These are phyloP conservation scores for Linnemannia elongata DNA, from an alignment of 192 early-diverging fungal species.

Conservation along the genomic window DNA sequence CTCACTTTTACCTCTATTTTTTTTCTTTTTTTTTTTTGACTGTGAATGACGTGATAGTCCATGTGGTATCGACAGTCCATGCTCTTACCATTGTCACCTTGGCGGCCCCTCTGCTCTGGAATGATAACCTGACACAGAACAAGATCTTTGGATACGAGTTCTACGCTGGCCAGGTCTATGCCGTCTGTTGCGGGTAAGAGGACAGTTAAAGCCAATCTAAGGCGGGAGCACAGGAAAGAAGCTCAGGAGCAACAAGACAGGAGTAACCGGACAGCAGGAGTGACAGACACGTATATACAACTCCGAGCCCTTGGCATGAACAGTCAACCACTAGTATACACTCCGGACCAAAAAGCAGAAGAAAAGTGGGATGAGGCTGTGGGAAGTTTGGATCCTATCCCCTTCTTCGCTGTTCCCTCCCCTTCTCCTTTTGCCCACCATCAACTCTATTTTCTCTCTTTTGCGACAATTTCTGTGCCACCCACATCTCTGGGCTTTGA, in stretches of 20 bases:
- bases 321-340: neutral
- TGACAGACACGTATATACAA: neutral
- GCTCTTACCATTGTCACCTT: conserved; percentile 75
- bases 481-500: neutral
- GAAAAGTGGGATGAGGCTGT: neutral
- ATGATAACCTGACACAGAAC: conserved; percentile 73
- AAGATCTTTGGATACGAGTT: conserved; percentile 79
- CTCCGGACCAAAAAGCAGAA: neutral
- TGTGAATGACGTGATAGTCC: conserved; percentile 56
- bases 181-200: conserved; percentile 85
- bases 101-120: conserved; percentile 76
- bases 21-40: neutral
- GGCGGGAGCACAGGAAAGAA: neutral
- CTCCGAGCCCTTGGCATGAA: conserved; percentile 2
- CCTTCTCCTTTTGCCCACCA: neutral
- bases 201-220: neutral
- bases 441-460: conserved; percentile 10
- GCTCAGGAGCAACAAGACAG: neutral
- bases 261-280: neutral
- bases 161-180: conserved; percentile 81
- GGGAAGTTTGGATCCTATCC: neutral
- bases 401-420: neutral
- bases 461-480: conserved; percentile 10
- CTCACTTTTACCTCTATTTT: conserved; percentile 1
- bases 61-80: conserved; percentile 86